These are phyloP conservation scores for Stereocaulon alpinum DNA, from an alignment of 495 filamentous ascomycete species.

Conservation along the genomic window DNA sequence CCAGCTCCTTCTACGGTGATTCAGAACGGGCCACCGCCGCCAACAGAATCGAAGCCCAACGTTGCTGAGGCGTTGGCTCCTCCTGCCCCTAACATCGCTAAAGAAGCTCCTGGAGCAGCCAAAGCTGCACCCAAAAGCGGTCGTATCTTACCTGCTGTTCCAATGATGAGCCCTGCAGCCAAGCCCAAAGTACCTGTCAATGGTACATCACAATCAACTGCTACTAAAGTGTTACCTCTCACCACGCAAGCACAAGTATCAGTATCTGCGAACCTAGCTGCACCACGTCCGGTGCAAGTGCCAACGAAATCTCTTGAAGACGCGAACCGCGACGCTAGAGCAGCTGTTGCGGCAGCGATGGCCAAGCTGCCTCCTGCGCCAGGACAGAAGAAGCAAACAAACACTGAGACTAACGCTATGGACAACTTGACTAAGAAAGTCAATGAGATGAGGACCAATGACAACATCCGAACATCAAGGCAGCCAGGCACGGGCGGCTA, in stretches of 20 bases:
- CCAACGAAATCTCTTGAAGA: conserved; percentile 41
- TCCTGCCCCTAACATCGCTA: conserved; percentile 32
- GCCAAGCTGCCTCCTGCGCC: conserved; percentile 58
- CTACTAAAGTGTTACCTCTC: conserved; percentile 10
- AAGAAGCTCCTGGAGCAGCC: conserved; percentile 27
- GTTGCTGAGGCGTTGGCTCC: conserved; percentile 34
- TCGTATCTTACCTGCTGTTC: conserved; percentile 64
- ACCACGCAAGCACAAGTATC: conserved; percentile 14
- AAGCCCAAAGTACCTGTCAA: conserved; percentile 36
- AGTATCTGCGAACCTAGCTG: conserved; percentile 25
- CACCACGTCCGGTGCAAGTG: conserved; percentile 25
- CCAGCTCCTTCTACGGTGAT: conserved; percentile 26
- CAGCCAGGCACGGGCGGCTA: conserved; percentile 38
- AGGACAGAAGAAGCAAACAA: conserved; percentile 33
- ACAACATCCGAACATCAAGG: conserved; percentile 27
- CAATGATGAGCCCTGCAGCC: conserved; percentile 35
- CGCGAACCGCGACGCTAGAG: conserved; percentile 72
- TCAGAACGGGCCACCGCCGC: conserved; percentile 41
- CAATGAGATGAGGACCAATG: conserved; percentile 71
- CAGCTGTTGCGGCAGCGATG: conserved; percentile 84
- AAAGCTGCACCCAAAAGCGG: conserved; percentile 54
- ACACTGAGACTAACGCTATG: conserved; percentile 39
- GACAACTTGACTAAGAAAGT: conserved; percentile 78
- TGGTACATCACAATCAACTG: conserved; percentile 24
- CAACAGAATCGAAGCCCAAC: conserved; percentile 58